Evolutionary conservation across 2,329 filamentous ascomycete species (phyloP), one percentile per base, ranked within the genome.

Genomic region (Cryphonectria carpinicola): DNA sequence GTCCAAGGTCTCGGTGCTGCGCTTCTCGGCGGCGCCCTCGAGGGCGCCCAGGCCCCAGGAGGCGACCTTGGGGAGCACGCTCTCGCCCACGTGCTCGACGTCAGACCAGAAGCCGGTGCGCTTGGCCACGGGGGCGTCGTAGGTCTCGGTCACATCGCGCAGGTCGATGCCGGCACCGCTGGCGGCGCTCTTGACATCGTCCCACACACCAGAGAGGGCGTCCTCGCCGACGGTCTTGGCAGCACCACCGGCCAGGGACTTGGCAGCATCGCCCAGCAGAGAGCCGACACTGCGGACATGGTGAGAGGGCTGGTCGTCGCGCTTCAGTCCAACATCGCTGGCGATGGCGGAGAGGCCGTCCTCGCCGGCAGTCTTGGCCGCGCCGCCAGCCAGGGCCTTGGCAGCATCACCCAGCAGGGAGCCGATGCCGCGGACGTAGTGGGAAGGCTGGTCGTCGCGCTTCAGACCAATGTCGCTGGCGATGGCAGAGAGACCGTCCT

Each of bases 231-330:
- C 56, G 13, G 39, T 67, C 56, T 62, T 67, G 56, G 66, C 39
- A 2, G 39, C 60, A n/a, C 41, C 60, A 10, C 64, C 64, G 3
- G 32, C 25, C 0, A 46, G 28, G 25, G 56, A 46, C 25, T 49
- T 61, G 39, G 66, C 37, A 14, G 39, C 28, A 37, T 60, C 52
- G 22, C 79, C 6, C 72, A 63, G 37, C 35, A 63, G 61, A 5
- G 61, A 46, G n/a, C 61, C 61, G 41, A 63, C 25, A 13, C 61
- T 17, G 14, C 61, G 61, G 35, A 63, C 61, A 13, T 63, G 8
- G n/a, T 39, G 37, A 5, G 35, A 41, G 11, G 61, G 61, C 61
- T 63, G 61, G n/a, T 19, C 61, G 61, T 63, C 61, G 4, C 61
- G 61, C 61, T 63, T 63, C 10, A 63, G 61, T n/a, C 61, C 61